Evolutionary conservation across 23 red algal genomes (phyloP), one percentile per base, ranked within the genome.

Genomic region (Pyropia haitanensis): DNA sequence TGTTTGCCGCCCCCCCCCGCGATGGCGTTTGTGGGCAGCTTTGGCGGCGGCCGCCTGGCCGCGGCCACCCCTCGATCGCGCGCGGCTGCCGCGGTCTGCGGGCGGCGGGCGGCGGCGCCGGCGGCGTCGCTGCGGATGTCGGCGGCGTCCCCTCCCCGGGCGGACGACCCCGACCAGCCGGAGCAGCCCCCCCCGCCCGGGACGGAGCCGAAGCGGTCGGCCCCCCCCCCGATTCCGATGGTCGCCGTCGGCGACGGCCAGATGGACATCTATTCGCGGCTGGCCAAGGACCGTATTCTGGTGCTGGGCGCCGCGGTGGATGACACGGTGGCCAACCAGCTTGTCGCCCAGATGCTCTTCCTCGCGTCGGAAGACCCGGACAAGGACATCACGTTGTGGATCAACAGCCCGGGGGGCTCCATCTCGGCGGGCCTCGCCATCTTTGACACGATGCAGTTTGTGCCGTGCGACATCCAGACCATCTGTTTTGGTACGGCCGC

Each of bases 371-470:
- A 96, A 55, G 82, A 96, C 48, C 77, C 91, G 1, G 78, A 76
- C 14, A 64, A 87, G 56, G 78, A 79, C 12, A 96, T 96, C 71
- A 85, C 83, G 7, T 67, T 96, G 67, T 96, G 89, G 51, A 96
- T 96, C 34, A 96, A 96, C 62, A 86, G 79, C 12, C 91, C 91
- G 19, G 91, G 91, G 29, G 91, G 91, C 24, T 80, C 82, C 9
- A 83, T 96, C 20, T 83, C 91, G n/a, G 75, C 80, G 19, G 91
- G 91, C 23, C 78, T 96, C 14, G 91, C 91, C 27, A 80, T 96
- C 18, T 96, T 89, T 53, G 91, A 96, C 52, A 96, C 91, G n/a
- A 96, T 96, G 91, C 73, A 88, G 64, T 96, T 80, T 51, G 62
- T 96, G 12, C 70, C 91, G 63, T 75, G 83, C 32, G 67, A 83